phyloP scores from a whole-genome alignment of 2,329 filamentous ascomycete species.

The Trichoderma polysporum region DNA sequence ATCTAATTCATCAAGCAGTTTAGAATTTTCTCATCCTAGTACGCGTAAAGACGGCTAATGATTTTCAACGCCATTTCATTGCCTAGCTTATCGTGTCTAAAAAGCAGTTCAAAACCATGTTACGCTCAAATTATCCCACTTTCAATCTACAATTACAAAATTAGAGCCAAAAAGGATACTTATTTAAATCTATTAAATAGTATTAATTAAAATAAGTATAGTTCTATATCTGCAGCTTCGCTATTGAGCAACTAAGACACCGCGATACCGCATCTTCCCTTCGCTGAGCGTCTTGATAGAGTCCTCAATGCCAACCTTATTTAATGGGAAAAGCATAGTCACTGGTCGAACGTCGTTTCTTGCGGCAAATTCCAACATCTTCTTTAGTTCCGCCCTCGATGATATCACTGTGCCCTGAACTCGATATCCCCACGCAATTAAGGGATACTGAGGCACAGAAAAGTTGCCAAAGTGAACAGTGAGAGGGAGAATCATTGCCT shows the following conservation, averaged over 20 bases:
- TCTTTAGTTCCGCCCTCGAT: conserved; percentile 48
- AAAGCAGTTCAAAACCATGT: too few relatives aligned
- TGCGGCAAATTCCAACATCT: conserved; percentile 59
- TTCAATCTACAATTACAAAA: too few relatives aligned
- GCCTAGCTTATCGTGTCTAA: too few relatives aligned
- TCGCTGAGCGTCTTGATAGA: conserved; percentile 35
- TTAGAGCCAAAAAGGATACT: too few relatives aligned
- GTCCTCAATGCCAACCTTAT: conserved; percentile 34
- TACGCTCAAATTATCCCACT: too few relatives aligned
- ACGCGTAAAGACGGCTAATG: too few relatives aligned
- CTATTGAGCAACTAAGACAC: not conserved
- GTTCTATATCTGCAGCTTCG: too few relatives aligned
- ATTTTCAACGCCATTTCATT: too few relatives aligned
- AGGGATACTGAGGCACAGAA: conserved; percentile 50
- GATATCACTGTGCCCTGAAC: conserved; percentile 57
- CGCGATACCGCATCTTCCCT: conserved; percentile 29
- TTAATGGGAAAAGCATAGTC: conserved; percentile 52
- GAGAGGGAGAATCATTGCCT: conserved; percentile 52
- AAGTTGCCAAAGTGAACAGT: conserved; percentile 50
- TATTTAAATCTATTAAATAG: too few relatives aligned
- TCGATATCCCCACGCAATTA: conserved; percentile 51
- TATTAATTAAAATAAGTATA: too few relatives aligned
- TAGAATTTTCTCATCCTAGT: too few relatives aligned
- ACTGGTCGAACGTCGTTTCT: conserved; percentile 54
- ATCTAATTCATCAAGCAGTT: too few relatives aligned